Percentiles rank a stretch among this genome's conserved stretches.
phyloP scores from a whole-genome alignment of 371 early-diverging fungal species.

The Batkoa obscura region DNA sequence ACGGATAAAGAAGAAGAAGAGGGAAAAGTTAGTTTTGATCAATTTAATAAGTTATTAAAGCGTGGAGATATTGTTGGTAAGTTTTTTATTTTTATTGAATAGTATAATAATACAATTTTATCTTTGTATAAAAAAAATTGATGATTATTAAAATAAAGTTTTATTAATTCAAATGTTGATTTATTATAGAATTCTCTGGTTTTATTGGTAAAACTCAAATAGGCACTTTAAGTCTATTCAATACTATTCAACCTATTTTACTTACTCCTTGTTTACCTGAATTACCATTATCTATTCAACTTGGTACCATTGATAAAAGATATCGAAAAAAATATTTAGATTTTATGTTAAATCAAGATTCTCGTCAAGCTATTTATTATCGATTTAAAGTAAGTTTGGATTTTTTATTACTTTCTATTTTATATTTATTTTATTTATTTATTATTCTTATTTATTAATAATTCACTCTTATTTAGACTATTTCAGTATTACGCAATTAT shows the following conservation, averaged over 20 bases:
- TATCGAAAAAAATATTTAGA: neutral
- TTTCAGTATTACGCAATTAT: conserved; percentile 55
- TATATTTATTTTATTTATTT: conserved; percentile 78
- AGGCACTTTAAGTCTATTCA: conserved; percentile 93
- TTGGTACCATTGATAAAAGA: conserved; percentile 24
- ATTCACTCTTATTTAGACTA: conserved; percentile 44
- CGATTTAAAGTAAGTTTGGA: conserved; percentile 94
- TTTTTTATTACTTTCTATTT: conserved; percentile 80
- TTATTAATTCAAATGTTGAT: neutral
- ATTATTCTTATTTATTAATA: no score
- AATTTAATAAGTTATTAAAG: conserved; percentile 23
- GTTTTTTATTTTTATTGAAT: neutral
- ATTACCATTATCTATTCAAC: conserved; percentile 34
- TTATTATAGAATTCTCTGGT: conserved; percentile 21
- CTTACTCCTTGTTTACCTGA: conserved; percentile 82
- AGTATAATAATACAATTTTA: no score
- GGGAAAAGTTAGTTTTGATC: neutral
- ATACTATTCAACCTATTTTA: conserved; percentile 29
- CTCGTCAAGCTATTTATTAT: conserved; percentile 35
- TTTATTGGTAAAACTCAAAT: conserved; percentile 18
- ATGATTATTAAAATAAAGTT: no score
- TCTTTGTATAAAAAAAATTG: no score
- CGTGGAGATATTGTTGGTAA: conserved; percentile 97
- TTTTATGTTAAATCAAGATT: conserved; percentile 10
- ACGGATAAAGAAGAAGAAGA: neutral